These are phyloP conservation scores for Clavispora fructus DNA, from an alignment of 805 yeast genomes.

Conservation along the genomic window DNA sequence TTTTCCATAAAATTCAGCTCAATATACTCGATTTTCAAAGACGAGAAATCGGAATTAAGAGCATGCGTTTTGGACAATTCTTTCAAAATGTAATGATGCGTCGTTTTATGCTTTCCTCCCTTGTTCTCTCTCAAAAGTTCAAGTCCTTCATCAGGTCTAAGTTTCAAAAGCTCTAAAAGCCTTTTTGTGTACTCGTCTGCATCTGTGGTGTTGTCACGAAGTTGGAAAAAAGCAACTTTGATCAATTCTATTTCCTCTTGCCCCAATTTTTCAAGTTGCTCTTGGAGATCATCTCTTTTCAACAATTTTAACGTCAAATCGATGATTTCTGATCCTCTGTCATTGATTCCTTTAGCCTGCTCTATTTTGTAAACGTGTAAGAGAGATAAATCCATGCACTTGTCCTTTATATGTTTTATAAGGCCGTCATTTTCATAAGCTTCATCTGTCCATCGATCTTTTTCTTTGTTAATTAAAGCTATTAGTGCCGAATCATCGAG, in stretches of 20 bases:
- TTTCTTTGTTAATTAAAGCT: conserved; percentile 4
- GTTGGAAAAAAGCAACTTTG: conserved; percentile 7
- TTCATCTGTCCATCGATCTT: conserved; percentile 9
- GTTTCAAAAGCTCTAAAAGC: conserved; percentile 27
- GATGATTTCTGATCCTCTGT: neutral
- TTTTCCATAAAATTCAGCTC: conserved; percentile 25
- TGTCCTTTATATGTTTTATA: conserved; percentile 2
- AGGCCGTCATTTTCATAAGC: conserved; percentile 11
- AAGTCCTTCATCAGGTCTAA: conserved; percentile 25
- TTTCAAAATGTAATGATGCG: conserved; percentile 27
- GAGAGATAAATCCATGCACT: neutral
- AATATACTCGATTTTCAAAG: conserved; percentile 30
- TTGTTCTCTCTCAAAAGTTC: conserved; percentile 26
- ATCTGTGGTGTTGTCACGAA: conserved; percentile 15
- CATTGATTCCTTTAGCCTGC: conserved; percentile 2
- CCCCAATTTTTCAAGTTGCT: neutral
- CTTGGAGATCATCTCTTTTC: neutral
- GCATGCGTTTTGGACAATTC: conserved; percentile 20
- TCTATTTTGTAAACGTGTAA: conserved; percentile 7
- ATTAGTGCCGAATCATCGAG: neutral
- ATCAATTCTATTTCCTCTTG: conserved; percentile 4
- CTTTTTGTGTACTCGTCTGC: conserved; percentile 24
- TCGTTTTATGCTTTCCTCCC: conserved; percentile 18
- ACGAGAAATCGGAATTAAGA: conserved; percentile 20
- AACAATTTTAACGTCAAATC: neutral